Base-by-base conservation (phyloP, 345 rosid genomes). In the Cardamine occulta region DNA sequence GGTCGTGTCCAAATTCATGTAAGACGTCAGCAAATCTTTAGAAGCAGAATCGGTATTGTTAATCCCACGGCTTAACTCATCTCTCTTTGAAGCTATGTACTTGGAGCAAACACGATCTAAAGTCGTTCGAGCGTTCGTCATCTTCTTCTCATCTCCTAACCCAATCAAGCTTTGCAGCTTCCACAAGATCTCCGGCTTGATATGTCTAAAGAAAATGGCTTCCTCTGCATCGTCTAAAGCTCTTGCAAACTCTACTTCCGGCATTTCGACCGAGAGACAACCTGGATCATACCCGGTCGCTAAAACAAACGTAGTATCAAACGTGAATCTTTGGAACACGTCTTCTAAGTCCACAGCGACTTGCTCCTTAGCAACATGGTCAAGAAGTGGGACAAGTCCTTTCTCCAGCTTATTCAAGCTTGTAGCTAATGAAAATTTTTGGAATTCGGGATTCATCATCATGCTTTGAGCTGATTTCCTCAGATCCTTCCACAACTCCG, bases 151-250 rank as follows among this genome's bases (percentile, higher is more conserved):
- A 37, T 5, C 54, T 53, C 88, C 89, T 11, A 83, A 2, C 3
- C 84, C 85, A 28, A 87, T 4, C 73, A 63, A 79, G 23, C 83
- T 82, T 58, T 88, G 86, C 29, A 87, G 35, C 82, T 76, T 85
- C 82, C 86, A 73, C 9, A 87, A 44, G n/a, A 66, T 21, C 53
- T 57, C 72, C 2, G 89, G 93, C 26, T 28, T 67, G 18, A 81
- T 4, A 69, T 89, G 88, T 48, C 88, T 72, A 5, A 57, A 79
- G 56, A 85, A 87, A 28, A 87, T 74, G 0, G 75, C 89, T 59
- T 87, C 88, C 77, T 84, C 88, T 0, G 82, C 86, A 8, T 71
- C 76, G 48, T 81, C 80, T 56, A 87, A 29, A 13, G 89, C 88
- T 48, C 40, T 74, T 1, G 82, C 54, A 66, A 85, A 79, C 45